A percentile compares a stretch with the other conserved stretches of the same genome.
These are phyloP conservation scores for Calonectria pteridis DNA, from an alignment of 2,329 filamentous ascomycete genomes.

Conservation along the genomic window DNA sequence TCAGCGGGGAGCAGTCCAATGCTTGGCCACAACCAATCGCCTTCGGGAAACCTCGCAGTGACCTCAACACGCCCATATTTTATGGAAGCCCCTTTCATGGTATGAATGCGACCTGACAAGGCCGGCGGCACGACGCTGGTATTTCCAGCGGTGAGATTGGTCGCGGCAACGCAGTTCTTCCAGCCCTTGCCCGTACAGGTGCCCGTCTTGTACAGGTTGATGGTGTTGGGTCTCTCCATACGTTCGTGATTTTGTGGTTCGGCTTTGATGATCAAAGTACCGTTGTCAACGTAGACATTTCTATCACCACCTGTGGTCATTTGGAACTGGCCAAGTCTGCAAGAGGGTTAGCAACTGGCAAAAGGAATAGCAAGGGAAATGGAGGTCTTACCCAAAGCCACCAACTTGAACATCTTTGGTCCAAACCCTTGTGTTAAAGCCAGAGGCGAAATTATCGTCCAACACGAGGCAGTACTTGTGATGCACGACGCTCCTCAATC, in stretches of 20 bases:
- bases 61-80: slow-evolving; percentile 88
- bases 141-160: slow-evolving; percentile 79
- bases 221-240: slow-evolving; percentile 73
- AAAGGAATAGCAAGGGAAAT: no score
- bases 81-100: slow-evolving; percentile 76
- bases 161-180: slow-evolving; percentile 74
- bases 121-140: slow-evolving; percentile 82
- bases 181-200: slow-evolving; percentile 73
- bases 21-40: slow-evolving; percentile 93
- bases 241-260: slow-evolving; percentile 78
- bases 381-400: slow-evolving; percentile 75
- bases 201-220: slow-evolving; percentile 76
- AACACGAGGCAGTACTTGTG: slow-evolving; percentile 80
- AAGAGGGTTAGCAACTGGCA: slow-evolving; percentile 8
- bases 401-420: slow-evolving; percentile 80
- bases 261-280: slow-evolving; percentile 79
- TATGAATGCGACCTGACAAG: slow-evolving; percentile 83
- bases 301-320: slow-evolving; percentile 78
- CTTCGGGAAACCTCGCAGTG: slow-evolving; percentile 78
- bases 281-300: slow-evolving; percentile 80
- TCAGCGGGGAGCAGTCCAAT: slow-evolving; percentile 89
- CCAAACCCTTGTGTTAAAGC: slow-evolving; percentile 74
- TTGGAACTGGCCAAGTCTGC: slow-evolving; percentile 84
- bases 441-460: slow-evolving; percentile 73
- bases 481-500: slow-evolving; percentile 76